Base-by-base conservation (phyloP, 2,329 filamentous ascomycete genomes). In the Shiraia sp. region DNA sequence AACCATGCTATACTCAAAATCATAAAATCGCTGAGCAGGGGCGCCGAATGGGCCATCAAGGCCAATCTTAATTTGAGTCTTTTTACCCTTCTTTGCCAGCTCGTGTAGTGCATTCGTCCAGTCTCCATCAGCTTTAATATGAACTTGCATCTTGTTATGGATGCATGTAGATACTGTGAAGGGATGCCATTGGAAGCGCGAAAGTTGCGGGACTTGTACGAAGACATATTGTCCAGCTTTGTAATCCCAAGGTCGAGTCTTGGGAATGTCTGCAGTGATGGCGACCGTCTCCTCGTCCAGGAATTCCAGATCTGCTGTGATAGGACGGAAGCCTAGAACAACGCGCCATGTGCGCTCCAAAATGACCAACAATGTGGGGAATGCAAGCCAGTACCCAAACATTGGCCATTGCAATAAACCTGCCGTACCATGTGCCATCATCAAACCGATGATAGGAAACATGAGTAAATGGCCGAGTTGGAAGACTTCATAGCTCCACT, bases 61-160 rank as follows among this genome's bases (percentile, higher is more conserved):
- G 0, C 78, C 78, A 3, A 82, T 72, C 9, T 74, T 66, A 32
- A 80, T 76, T 2, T 70, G 59, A 0, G 62, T 59, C 16, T 64
- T 61, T 28, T 66, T 62, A 8, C 45, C 53, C 2, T 68, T 63
- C 2, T 68, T 67, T 0, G 70, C 73, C 4, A 80, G 54, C 1
- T 72, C 61, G 8, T 74, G 70, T 1, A 82, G 66, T 32, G 62
- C 65, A 3, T 65, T 64, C 0, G 79, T 81, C 79, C 79, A 82
- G 57, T 81, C 73, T 0, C 79, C 79, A 32, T 81, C 78, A 3
- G 75, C 77, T 56, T 82, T 82, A 67, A 82, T 80, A 50, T 82
- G 79, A 0, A 82, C 57, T 57, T 75, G 74, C 63, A 82, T 72
- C 23, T 73, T 70, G 17, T 76, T 75, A 0, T 74, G 77, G 10